These are phyloP conservation scores for Ustilago loliicola DNA, from an alignment of 1,284 basidiomycete species.

Conservation along the genomic window DNA sequence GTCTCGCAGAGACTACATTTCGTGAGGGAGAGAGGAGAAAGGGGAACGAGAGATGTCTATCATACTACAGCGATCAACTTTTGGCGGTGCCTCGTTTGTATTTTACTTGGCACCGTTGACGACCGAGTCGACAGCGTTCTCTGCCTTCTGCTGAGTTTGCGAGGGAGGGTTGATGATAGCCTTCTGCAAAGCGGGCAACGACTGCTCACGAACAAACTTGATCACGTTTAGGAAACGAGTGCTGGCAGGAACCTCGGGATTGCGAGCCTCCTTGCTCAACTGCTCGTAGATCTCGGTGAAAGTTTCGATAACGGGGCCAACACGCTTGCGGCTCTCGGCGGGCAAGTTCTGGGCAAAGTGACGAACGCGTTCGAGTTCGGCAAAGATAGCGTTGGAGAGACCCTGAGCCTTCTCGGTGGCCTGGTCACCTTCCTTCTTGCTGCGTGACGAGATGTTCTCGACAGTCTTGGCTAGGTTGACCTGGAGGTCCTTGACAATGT, in stretches of 20 bases:
- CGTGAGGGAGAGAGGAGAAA: too few relatives aligned
- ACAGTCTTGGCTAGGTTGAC: conserved; percentile 59
- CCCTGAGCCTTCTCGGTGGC: conserved; percentile 64
- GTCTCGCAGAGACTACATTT: too few relatives aligned
- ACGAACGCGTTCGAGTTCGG: conserved; percentile 66
- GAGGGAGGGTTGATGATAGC: conserved; percentile 49
- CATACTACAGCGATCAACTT: background rate
- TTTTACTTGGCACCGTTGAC: conserved; percentile 30
- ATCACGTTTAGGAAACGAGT: conserved; percentile 63
- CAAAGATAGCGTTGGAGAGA: conserved; percentile 62
- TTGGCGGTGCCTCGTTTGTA: background rate
- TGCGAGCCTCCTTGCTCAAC: conserved; percentile 63
- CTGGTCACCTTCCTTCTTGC: conserved; percentile 61
- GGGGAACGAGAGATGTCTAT: too few relatives aligned
- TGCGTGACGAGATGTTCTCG: conserved; percentile 55
- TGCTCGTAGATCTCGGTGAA: conserved; percentile 66
- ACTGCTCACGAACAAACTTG: conserved; percentile 64
- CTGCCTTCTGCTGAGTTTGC: conserved; percentile 27
- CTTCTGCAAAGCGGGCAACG: conserved; percentile 67
- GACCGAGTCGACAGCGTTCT: conserved; percentile 14
- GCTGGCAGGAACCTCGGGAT: conserved; percentile 57
- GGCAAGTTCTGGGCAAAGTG: conserved; percentile 62
- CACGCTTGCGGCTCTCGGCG: conserved; percentile 64
- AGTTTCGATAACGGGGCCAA: conserved; percentile 64
- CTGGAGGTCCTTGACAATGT: conserved; percentile 63